Conservation (phyloP, 2,329 filamentous ascomycete genomes). For the Penicillium palitans region DNA sequence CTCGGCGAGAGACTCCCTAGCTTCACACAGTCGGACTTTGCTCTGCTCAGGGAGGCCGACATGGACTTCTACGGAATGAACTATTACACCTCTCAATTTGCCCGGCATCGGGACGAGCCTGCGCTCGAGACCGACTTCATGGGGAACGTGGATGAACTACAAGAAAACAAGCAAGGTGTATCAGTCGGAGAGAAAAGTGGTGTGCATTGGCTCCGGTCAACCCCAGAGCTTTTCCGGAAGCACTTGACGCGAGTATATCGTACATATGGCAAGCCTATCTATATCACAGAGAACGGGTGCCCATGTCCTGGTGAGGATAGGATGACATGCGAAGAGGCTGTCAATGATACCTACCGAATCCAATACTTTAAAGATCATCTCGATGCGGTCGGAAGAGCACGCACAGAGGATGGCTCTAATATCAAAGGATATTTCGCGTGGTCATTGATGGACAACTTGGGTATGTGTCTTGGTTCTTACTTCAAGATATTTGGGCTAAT, state of each 20-base stretch:
- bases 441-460: slow-evolving; percentile 37
- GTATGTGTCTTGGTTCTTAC: slow-evolving; percentile 21
- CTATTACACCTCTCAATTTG: slow-evolving; percentile 31
- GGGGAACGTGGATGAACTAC: slow-evolving; percentile 26
- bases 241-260: slow-evolving; percentile 26
- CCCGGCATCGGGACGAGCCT: slow-evolving; percentile 21
- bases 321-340: slow-evolving; percentile 38
- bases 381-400: slow-evolving; percentile 37
- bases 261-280: slow-evolving; percentile 27
- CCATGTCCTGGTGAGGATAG: slow-evolving; percentile 36
- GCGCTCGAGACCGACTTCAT: slow-evolving; percentile 25
- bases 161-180: slow-evolving; percentile 24
- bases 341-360: slow-evolving; percentile 41
- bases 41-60: slow-evolving; percentile 21
- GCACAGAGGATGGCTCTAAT: slow-evolving; percentile 22
- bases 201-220: slow-evolving; percentile 17
- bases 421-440: slow-evolving; percentile 37
- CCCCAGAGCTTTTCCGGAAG: slow-evolving; percentile 26
- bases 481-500: not conserved
- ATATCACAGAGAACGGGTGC: slow-evolving; percentile 35
- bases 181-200: slow-evolving; percentile 26
- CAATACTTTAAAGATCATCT: slow-evolving; percentile 44
- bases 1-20: slow-evolving; percentile 24
- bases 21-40: slow-evolving; percentile 22
- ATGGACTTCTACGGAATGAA: slow-evolving; percentile 33